Conservation (phyloP, 805 yeast genomes). For the Torulaspora maleeae region DNA sequence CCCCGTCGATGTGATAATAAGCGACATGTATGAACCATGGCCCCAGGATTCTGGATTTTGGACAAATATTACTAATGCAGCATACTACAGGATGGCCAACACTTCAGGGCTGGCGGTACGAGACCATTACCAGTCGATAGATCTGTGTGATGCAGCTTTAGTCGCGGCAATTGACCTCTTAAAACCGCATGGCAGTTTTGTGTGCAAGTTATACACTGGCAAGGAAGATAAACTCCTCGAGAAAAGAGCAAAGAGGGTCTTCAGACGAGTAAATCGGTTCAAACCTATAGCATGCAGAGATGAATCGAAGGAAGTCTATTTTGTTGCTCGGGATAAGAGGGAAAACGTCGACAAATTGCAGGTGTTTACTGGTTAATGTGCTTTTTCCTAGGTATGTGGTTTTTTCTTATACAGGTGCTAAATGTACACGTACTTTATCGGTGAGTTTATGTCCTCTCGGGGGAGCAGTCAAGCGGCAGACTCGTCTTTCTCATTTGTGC, state of each 20-base stretch:
- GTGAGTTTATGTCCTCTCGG: not conserved
- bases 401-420: conserved; percentile 3
- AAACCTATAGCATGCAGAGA: conserved; percentile 80
- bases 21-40: conserved; percentile 79
- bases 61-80: conserved; percentile 66
- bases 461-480: not conserved
- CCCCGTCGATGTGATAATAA: conserved; percentile 62
- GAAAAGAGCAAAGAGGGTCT: conserved; percentile 50
- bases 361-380: conserved; percentile 36
- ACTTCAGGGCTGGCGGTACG: conserved; percentile 76
- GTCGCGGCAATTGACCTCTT: conserved; percentile 68
- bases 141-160: conserved; percentile 87
- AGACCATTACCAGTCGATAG: conserved; percentile 81
- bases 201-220: conserved; percentile 84
- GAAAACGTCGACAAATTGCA: conserved; percentile 40
- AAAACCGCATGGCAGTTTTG: conserved; percentile 63
- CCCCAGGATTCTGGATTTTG: conserved; percentile 48
- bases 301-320: conserved; percentile 79
- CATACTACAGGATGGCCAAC: conserved; percentile 88
- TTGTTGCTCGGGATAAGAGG: conserved; percentile 58
- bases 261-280: conserved; percentile 57
- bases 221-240: conserved; percentile 67
- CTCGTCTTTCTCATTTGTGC: not conserved
- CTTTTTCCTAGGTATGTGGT: not conserved
- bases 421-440: conserved; percentile 5